A percentile compares a stretch with the other conserved stretches of the same genome.
These are phyloP conservation scores for Heliamphora pulchella DNA, from an alignment of 179 eudicot genomes.

Conservation along the genomic window DNA sequence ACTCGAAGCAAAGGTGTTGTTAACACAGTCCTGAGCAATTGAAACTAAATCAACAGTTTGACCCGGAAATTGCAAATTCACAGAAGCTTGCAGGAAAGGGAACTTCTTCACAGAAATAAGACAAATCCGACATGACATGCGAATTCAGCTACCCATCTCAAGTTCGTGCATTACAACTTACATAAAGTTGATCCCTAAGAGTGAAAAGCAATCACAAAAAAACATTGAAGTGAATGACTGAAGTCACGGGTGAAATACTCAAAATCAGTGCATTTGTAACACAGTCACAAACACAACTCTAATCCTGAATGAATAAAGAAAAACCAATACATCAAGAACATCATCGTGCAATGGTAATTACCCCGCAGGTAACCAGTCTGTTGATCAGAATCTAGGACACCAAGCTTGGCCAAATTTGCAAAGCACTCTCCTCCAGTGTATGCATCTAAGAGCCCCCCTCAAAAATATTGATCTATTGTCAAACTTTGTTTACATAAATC, in stretches of 20 bases:
- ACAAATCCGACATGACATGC: background rate
- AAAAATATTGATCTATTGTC: background rate
- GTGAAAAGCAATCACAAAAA: too few species aligned
- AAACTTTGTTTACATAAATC: background rate
- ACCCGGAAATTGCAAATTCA: background rate
- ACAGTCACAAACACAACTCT: background rate
- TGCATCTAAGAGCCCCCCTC: background rate
- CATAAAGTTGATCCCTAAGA: too few species aligned
- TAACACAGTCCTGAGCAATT: background rate
- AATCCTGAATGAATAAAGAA: background rate
- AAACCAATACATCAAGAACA: background rate
- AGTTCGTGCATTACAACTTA: too few species aligned
- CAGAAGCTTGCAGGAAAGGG: background rate
- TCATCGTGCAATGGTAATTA: background rate
- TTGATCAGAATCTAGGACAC: background rate
- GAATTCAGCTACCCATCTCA: background rate
- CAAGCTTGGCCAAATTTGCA: conserved; percentile 4
- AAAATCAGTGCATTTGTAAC: background rate
- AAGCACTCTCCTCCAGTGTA: background rate
- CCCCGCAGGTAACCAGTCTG: background rate
- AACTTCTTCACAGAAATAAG: background rate
- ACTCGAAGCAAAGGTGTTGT: background rate
- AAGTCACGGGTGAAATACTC: background rate
- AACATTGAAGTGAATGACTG: too few species aligned
- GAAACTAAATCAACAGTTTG: background rate